These are phyloP conservation scores for Coniochaeta prunicola DNA, from an alignment of 2,329 filamentous ascomycete species.

Conservation along the genomic window DNA sequence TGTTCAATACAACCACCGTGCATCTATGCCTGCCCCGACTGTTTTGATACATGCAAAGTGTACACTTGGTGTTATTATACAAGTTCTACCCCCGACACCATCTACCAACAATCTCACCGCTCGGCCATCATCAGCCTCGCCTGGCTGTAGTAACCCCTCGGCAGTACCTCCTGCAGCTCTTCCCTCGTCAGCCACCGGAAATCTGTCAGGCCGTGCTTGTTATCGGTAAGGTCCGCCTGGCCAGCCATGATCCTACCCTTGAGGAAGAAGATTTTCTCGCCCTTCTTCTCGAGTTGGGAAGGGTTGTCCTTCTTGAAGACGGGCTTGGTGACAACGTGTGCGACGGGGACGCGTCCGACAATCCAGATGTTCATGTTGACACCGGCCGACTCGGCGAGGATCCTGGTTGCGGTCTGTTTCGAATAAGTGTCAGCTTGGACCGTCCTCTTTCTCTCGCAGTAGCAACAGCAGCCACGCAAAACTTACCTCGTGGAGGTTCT, in stretches of 20 bases:
- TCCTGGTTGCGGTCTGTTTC: constrained; percentile 69
- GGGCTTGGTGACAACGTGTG: constrained; percentile 60
- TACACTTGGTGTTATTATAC: constrained; percentile 2
- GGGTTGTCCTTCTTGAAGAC: constrained; percentile 33
- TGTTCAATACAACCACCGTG: background rate
- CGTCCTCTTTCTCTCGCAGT: background rate
- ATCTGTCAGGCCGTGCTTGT: constrained; percentile 66
- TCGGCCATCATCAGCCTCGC: constrained; percentile 80
- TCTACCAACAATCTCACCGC: constrained; percentile 38
- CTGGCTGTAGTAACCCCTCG: constrained; percentile 61
- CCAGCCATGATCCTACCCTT: constrained; percentile 95
- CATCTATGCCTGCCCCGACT: constrained; percentile 6
- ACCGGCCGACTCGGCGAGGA: constrained; percentile 70
- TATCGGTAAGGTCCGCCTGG: constrained; percentile 73
- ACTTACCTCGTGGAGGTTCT: constrained; percentile 78
- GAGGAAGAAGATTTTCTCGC: constrained; percentile 89
- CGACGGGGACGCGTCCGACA: constrained; percentile 82
- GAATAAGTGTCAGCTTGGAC: background rate
- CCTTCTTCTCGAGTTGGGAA: constrained; percentile 33
- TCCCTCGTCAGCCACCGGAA: constrained; percentile 92
- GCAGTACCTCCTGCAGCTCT: constrained; percentile 66
- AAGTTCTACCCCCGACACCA: background rate
- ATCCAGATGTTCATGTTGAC: constrained; percentile 99
- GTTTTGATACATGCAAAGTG: background rate
- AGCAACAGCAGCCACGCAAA: background rate